These are phyloP conservation scores for Colletotrichum paranaense DNA, from an alignment of 2,329 filamentous ascomycete species.

Conservation along the genomic window DNA sequence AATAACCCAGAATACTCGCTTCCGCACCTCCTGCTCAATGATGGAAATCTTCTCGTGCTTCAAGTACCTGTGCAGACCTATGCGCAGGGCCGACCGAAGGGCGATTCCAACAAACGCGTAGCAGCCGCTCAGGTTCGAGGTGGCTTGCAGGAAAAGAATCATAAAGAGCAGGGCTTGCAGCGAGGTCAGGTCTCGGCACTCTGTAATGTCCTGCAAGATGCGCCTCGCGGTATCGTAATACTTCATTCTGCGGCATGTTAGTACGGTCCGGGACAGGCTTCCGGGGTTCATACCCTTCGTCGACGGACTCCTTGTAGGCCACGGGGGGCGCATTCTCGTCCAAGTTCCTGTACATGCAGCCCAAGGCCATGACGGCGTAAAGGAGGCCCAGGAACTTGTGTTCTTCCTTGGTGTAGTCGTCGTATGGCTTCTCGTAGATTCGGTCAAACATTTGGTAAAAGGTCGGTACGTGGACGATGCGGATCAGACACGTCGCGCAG, in stretches of 20 bases:
- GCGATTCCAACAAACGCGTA: conserved; percentile 86
- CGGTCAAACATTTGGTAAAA: conserved; percentile 83
- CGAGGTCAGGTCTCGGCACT: conserved; percentile 79
- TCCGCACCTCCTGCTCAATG: conserved; percentile 72
- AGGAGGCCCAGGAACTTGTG: conserved; percentile 76
- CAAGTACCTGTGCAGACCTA: conserved; percentile 81
- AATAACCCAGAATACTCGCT: conserved; percentile 75
- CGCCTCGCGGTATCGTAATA: conserved; percentile 77
- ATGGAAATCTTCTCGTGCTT: conserved; percentile 71
- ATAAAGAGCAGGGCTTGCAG: conserved; percentile 83
- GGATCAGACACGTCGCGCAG: conserved; percentile 68
- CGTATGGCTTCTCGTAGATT: conserved; percentile 77
- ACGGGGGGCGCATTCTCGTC: conserved; percentile 61
- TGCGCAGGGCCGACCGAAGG: conserved; percentile 78
- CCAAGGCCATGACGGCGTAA: conserved; percentile 77
- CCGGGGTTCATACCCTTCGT: conserved; percentile 64
- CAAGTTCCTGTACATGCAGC: conserved; percentile 76
- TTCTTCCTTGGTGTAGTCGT: conserved; percentile 73
- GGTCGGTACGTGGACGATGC: conserved; percentile 83
- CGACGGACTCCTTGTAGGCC: conserved; percentile 62
- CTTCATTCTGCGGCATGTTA: conserved; percentile 67
- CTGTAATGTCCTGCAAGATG: conserved; percentile 73
- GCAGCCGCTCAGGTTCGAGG: conserved; percentile 81
- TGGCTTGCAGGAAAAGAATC: conserved; percentile 83
- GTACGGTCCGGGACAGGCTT: background rate